phyloP scores from a whole-genome alignment of 2,329 filamentous ascomycete species.

The Coleophoma cylindrospora region DNA sequence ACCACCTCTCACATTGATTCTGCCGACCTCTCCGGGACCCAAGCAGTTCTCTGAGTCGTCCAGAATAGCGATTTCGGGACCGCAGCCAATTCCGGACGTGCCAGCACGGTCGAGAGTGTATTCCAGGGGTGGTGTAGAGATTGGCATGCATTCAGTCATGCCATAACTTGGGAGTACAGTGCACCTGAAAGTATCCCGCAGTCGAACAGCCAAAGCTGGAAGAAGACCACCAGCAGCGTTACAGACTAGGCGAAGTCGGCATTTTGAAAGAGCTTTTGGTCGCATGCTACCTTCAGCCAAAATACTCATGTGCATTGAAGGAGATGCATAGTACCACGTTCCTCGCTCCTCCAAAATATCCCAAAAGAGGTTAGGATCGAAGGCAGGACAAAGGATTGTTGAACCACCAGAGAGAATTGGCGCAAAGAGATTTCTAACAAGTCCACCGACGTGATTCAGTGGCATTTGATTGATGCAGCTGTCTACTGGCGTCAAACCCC shows the following conservation, averaged over 20 bases:
- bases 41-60: conserved; percentile 32
- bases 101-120: conserved; percentile 46
- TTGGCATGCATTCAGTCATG: conserved; percentile 57
- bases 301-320: conserved; percentile 51
- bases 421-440: conserved; percentile 49
- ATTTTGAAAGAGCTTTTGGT: conserved; percentile 33
- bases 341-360: conserved; percentile 43
- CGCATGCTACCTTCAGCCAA: conserved; percentile 38
- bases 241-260: conserved; percentile 45
- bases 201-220: conserved; percentile 41
- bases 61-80: conserved; percentile 45
- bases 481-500: conserved; percentile 41
- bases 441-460: conserved; percentile 49
- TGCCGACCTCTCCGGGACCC: conserved; percentile 32
- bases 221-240: conserved; percentile 50
- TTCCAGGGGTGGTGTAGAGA: conserved; percentile 47
- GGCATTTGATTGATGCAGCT: conserved; percentile 57
- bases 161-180: conserved; percentile 51
- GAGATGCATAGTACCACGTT: conserved; percentile 55
- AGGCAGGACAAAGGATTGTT: conserved; percentile 47
- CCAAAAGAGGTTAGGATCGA: conserved; percentile 52
- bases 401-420: conserved; percentile 48
- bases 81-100: conserved; percentile 46
- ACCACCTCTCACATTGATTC: conserved; percentile 45
- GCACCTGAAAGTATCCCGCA: conserved; percentile 45